Evolutionary conservation across 805 yeast species (phyloP), one percentile per base, ranked within the genome.

Genomic region (Yarrowia sp.): DNA sequence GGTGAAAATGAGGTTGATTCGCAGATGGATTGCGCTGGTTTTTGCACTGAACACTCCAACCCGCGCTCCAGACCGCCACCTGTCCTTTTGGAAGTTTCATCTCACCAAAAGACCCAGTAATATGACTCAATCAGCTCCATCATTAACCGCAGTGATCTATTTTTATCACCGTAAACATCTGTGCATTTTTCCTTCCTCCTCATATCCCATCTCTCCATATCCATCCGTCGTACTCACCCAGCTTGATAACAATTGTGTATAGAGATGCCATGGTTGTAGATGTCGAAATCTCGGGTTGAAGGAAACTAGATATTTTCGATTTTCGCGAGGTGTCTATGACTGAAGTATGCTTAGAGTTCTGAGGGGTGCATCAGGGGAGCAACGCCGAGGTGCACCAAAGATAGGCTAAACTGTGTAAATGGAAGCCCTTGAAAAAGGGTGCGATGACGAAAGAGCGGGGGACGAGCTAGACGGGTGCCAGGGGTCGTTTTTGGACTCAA

Each of bases 211-310:
- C 16, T 26, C 19, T 17, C 16, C 2, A 6, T 12, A n/a, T 11
- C 7, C 8, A 5, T 28, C 52, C 4, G 36, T 30, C 32, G 36
- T 10, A 64, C 72, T 38, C 64, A 70, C 73, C 88, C 17, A 84
- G 76, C 69, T 84, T 84, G 67, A 84, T 82, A 5, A 85, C 87
- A 40, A 84, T 81, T 0, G 85, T 83, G 66, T 77, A 78, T 3
- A 54, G 61, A 54, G 61, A 71, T 68, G 52, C 71, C 74, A 49
- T 38, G 44, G 32, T 46, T 56, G 64, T 33, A 22, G 40, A 22
- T 24, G 41, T 28, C 7, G 24, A 19, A 26, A 41, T 43, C 46
- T 36, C 24, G 44, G 40, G 24, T 38, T 24, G 59, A 14, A 51
- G 35, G 35, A 54, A 19, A 22, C 36, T 11, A 26, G 26, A 17